A percentile compares a stretch with the other conserved stretches of the same genome.
Conservation (phyloP, 805 yeast species). For the Yamadazyma sp. region DNA sequence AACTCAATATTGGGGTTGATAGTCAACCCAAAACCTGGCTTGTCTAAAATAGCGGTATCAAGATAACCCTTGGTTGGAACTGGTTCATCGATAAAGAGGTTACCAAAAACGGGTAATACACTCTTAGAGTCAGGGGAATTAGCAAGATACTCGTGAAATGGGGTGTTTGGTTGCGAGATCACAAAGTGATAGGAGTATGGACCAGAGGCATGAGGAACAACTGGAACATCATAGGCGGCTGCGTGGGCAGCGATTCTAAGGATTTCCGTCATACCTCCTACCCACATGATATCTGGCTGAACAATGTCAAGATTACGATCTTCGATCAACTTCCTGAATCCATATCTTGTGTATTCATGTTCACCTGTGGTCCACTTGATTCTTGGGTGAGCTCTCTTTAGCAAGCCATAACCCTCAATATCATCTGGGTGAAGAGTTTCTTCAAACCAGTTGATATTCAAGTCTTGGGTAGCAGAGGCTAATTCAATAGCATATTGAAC, state of each 20-base stretch:
- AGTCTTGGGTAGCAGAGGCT: constrained; percentile 42
- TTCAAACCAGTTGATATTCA: constrained; percentile 54
- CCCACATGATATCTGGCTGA: constrained; percentile 57
- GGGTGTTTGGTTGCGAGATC: constrained; percentile 49
- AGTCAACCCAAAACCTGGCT: constrained; percentile 52
- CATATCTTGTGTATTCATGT: constrained; percentile 52
- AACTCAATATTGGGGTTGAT: constrained; percentile 44
- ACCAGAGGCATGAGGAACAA: constrained; percentile 55
- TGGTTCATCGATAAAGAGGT: constrained; percentile 46
- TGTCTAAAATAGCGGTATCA: constrained; percentile 39
- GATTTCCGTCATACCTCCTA: constrained; percentile 51
- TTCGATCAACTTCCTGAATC: constrained; percentile 51
- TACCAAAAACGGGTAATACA: constrained; percentile 49
- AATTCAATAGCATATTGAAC: constrained; percentile 49
- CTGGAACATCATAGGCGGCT: constrained; percentile 53
- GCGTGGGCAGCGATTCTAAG: constrained; percentile 49
- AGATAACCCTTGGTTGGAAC: constrained; percentile 46
- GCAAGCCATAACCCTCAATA: constrained; percentile 45
- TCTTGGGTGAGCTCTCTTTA: constrained; percentile 48
- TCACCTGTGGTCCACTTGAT: constrained; percentile 54
- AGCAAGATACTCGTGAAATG: constrained; percentile 52
- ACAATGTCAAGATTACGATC: constrained; percentile 48
- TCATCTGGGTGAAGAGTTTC: constrained; percentile 54
- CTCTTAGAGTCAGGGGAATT: constrained; percentile 48
- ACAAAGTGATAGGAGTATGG: constrained; percentile 53